Base-by-base conservation (phyloP, 2,329 filamentous ascomycete genomes). In the Beauveria medogensis region DNA sequence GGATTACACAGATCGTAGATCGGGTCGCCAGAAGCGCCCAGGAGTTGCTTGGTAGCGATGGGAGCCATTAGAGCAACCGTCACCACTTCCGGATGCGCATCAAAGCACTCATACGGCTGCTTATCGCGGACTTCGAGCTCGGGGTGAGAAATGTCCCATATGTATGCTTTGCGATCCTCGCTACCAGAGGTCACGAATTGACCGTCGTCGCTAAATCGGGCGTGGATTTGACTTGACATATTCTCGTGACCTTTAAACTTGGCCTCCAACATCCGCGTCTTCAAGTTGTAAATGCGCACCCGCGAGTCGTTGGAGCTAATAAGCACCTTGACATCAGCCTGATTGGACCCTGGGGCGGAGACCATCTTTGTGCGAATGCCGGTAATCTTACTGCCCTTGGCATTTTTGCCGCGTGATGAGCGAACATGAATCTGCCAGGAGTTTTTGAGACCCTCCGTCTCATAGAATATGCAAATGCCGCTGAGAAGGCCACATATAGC, bases 1-100 rank as follows among this genome's bases (percentile, higher is more conserved):
- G 94, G 94, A 67, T 97, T 97, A 78, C 94, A 97, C 1, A 97
- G 80, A 67, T 97, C 92, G 72, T 92, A 99, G n/a, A 99, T 84
- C 1, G 94, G 92, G 70, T 99, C 92, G 60, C 91, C 90, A 0
- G 92, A 95, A 16, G 84, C 82, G 55, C 89, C 87, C 0, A 99
- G 81, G 2, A 94, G 78, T 68, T 90, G 87, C 61, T 90, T 84
- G 12, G 91, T 92, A 67, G 84, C 85, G 0, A 84, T 83, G 0
- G 94, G 93, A 0, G 93, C 93, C 69, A 97, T 88, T 4, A 94
- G 77, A 2, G 93, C 91, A n/a, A 87, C 89, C 0, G 93, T 97
- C 3, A 96, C 92, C 62, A 95, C 90, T 24, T 90, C 87, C 1
- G 89, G 85, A 70, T 97, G 92, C 0, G 93, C 92, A 68, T 96